phyloP scores from a whole-genome alignment of 169 alveolate species.

The Plasmodium coatneyi region DNA sequence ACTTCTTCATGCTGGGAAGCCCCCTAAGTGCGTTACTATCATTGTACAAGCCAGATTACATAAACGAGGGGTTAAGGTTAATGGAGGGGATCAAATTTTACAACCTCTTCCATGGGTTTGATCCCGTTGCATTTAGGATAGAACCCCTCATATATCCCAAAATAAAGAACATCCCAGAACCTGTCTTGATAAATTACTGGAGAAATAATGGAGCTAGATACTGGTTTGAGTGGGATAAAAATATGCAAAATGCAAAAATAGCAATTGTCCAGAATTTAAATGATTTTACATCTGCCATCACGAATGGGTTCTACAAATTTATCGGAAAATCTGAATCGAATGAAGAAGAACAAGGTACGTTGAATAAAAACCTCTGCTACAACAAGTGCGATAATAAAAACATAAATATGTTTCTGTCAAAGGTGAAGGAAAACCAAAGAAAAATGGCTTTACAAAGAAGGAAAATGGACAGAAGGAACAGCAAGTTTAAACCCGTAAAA shows the following conservation, averaged over 20 bases:
- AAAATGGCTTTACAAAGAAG: slow-evolving; percentile 68
- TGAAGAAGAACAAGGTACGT: slow-evolving; percentile 72
- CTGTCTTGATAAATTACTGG: slow-evolving; percentile 88
- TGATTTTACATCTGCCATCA: slow-evolving; percentile 81
- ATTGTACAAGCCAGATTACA: slow-evolving; percentile 83
- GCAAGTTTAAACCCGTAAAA: background rate
- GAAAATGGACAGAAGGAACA: slow-evolving; percentile 21
- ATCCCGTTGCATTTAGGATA: slow-evolving; percentile 87
- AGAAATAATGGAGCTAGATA: slow-evolving; percentile 87
- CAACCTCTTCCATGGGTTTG: slow-evolving; percentile 90
- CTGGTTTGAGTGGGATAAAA: slow-evolving; percentile 90
- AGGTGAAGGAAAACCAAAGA: slow-evolving; percentile 75
- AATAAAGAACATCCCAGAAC: slow-evolving; percentile 83
- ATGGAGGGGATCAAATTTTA: slow-evolving; percentile 81
- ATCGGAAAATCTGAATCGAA: slow-evolving; percentile 73
- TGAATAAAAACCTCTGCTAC: slow-evolving; percentile 63
- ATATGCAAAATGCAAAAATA: slow-evolving; percentile 82
- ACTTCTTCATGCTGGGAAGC: slow-evolving; percentile 87
- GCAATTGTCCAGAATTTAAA: slow-evolving; percentile 79
- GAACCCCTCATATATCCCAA: slow-evolving; percentile 86
- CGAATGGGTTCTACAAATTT: slow-evolving; percentile 77
- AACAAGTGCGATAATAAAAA: slow-evolving; percentile 76
- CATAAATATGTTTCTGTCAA: slow-evolving; percentile 76
- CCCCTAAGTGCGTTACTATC: slow-evolving; percentile 86
- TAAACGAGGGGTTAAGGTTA: slow-evolving; percentile 80